phyloP scores from a whole-genome alignment of 2,329 filamentous ascomycete species.

The Aquanectria penicillioides region DNA sequence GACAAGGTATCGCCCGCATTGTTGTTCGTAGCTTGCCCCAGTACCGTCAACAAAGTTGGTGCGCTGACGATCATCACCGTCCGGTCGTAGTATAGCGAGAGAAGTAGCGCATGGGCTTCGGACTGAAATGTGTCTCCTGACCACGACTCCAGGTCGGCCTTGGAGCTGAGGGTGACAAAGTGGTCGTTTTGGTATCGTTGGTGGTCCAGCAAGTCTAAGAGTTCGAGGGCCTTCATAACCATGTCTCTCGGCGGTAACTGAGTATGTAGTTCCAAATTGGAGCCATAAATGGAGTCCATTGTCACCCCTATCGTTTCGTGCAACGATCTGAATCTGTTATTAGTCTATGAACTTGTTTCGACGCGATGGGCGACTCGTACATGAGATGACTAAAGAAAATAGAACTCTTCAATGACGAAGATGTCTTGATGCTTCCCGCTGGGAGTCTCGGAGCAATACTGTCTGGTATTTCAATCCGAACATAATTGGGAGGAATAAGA shows the following conservation, averaged over 20 bases:
- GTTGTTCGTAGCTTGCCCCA: constrained; percentile 26
- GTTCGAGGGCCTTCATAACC: constrained; percentile 1
- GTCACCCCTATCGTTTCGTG: constrained; percentile 11
- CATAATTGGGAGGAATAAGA: constrained; percentile 17
- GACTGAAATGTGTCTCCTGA: constrained; percentile 9
- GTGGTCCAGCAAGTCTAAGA: constrained; percentile 11
- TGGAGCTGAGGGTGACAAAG: not conserved
- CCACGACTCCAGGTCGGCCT: constrained; percentile 6
- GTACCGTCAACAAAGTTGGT: constrained; percentile 26
- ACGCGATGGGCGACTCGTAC: not conserved
- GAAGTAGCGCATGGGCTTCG: constrained; percentile 8
- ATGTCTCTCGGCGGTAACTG: constrained; percentile 4
- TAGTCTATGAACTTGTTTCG: not conserved
- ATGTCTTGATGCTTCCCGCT: not conserved
- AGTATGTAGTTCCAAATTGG: constrained; percentile 9
- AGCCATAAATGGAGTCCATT: constrained; percentile 15
- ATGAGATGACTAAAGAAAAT: constrained; percentile 21
- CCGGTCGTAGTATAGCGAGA: constrained; percentile 16
- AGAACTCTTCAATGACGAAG: constrained; percentile 6
- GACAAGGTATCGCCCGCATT: constrained; percentile 3
- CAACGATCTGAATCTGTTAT: not conserved
- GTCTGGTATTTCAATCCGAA: constrained; percentile 9
- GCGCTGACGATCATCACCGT: constrained; percentile 16
- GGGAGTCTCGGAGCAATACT: constrained; percentile 13
- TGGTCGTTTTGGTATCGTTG: constrained; percentile 12